These are phyloP conservation scores for Dendrobium officinale DNA, from an alignment of 106 monocot species.

Conservation along the genomic window DNA sequence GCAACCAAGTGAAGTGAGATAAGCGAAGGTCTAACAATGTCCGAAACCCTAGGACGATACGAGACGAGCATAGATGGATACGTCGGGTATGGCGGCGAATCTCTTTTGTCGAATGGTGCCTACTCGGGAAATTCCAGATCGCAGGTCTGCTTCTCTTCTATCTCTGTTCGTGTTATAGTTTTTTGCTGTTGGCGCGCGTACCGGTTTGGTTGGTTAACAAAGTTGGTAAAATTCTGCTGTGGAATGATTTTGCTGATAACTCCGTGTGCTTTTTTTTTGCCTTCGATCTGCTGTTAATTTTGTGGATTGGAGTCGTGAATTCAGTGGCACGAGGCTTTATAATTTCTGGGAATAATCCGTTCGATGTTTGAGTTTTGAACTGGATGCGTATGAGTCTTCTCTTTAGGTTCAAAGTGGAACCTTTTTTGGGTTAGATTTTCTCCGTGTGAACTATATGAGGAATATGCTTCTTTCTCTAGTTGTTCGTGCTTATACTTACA, in stretches of 20 bases:
- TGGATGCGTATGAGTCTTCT: not conserved
- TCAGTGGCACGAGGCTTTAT: not conserved
- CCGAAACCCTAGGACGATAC: constrained; percentile 4
- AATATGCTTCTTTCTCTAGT: not conserved
- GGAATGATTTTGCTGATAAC: not conserved
- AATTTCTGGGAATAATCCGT: not conserved
- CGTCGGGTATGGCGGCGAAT: not conserved
- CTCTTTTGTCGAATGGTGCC: not conserved
- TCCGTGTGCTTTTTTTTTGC: not conserved
- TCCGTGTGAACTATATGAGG: not conserved
- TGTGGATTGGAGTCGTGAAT: not conserved
- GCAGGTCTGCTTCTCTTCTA: constrained; percentile 1
- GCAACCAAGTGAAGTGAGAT: not conserved
- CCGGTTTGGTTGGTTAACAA: not conserved
- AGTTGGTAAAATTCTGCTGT: not conserved
- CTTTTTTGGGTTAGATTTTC: not conserved
- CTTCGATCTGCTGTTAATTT: not conserved
- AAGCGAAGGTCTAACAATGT: not conserved
- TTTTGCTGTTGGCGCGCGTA: not conserved
- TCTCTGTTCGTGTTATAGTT: not conserved
- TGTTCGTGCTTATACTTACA: not conserved
- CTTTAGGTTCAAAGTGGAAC: not conserved
- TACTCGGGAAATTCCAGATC: not conserved
- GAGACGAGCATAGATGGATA: not conserved
- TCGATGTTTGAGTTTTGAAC: not conserved